phyloP scores from a whole-genome alignment of 108 stramenopile genomes.

The Cyclotella distinguenda region DNA sequence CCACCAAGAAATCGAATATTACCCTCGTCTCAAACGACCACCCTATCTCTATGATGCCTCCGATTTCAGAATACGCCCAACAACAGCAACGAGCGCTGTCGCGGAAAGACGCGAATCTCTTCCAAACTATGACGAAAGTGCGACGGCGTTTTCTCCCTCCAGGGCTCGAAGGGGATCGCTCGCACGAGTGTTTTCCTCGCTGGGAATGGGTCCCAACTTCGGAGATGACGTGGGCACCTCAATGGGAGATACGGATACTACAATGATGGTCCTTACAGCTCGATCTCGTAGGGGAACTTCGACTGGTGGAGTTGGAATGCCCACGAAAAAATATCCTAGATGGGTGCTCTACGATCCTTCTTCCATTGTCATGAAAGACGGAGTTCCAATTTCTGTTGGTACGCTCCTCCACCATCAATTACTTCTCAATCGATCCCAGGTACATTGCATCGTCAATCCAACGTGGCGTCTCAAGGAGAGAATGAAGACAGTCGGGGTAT shows the following conservation, averaged over 20 bases:
- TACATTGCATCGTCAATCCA: slow-evolving; percentile 41
- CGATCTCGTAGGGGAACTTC: slow-evolving; percentile 25
- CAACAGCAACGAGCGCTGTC: neutral
- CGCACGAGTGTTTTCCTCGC: slow-evolving; percentile 30
- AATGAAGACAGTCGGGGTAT: slow-evolving; percentile 93
- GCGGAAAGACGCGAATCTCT: neutral
- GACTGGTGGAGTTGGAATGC: neutral
- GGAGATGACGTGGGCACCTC: neutral
- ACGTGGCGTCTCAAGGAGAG: slow-evolving; percentile 92
- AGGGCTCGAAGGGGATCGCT: slow-evolving; percentile 29
- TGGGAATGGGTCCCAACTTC: slow-evolving; percentile 32
- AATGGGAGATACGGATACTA: neutral
- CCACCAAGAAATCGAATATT: slow-evolving; percentile 36
- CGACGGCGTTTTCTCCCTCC: neutral
- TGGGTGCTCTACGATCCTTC: slow-evolving; percentile 40
- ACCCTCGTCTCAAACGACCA: slow-evolving; percentile 39
- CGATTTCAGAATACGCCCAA: slow-evolving; percentile 15
- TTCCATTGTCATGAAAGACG: slow-evolving; percentile 43
- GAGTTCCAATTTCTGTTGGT: slow-evolving; percentile 27
- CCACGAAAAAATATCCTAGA: slow-evolving; percentile 27
- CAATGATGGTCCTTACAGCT: slow-evolving; percentile 14
- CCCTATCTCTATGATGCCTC: slow-evolving; percentile 46
- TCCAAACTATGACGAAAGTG: slow-evolving; percentile 5
- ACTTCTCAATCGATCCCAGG: slow-evolving; percentile 12
- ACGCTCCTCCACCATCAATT: slow-evolving; percentile 41